Evolutionary conservation across 805 yeast species (phyloP).

Genomic region (Spencermartinsiella europaea): DNA sequence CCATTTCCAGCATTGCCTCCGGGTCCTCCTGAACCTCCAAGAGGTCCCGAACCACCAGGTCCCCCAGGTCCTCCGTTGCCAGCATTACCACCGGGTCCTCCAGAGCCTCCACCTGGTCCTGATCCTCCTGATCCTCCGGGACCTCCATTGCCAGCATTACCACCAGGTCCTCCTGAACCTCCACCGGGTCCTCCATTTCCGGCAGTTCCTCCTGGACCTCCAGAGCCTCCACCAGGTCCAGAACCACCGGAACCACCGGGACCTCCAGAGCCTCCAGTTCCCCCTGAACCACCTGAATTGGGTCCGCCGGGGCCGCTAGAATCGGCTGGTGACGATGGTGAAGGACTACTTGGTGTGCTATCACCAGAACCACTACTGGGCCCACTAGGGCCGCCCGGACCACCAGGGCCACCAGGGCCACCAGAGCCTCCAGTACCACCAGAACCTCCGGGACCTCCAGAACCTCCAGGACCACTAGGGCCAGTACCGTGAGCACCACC

Average conservation of each 20-base stretch:
- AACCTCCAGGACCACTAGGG: conserved; percentile 5
- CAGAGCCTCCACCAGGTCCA: conserved; percentile 8
- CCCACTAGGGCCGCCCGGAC: not conserved
- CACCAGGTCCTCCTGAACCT: conserved; percentile 11
- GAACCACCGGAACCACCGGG: conserved; percentile 8
- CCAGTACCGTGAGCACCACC: conserved; percentile 1
- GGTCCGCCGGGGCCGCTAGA: not conserved
- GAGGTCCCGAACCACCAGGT: not conserved
- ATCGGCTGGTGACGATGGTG: conserved; percentile 1
- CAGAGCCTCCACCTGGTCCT: conserved; percentile 10
- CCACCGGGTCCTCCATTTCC: not conserved
- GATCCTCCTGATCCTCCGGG: conserved; percentile 8
- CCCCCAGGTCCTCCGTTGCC: not conserved
- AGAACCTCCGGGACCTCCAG: conserved; percentile 8
- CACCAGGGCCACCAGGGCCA: conserved; percentile 8
- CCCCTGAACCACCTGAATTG: conserved; percentile 6
- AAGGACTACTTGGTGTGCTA: not conserved
- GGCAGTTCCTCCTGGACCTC: conserved; percentile 6
- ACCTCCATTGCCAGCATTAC: conserved; percentile 3
- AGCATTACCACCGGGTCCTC: not conserved
- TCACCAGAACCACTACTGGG: conserved; percentile 1
- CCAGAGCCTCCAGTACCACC: conserved; percentile 7
- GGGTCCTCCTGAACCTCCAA: conserved; percentile 1
- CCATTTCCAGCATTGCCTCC: conserved; percentile 1
- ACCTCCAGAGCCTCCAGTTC: conserved; percentile 5